These are phyloP conservation scores for Eucalyptus guilfoylei DNA, from an alignment of 345 rosid species.

Conservation along the genomic window DNA sequence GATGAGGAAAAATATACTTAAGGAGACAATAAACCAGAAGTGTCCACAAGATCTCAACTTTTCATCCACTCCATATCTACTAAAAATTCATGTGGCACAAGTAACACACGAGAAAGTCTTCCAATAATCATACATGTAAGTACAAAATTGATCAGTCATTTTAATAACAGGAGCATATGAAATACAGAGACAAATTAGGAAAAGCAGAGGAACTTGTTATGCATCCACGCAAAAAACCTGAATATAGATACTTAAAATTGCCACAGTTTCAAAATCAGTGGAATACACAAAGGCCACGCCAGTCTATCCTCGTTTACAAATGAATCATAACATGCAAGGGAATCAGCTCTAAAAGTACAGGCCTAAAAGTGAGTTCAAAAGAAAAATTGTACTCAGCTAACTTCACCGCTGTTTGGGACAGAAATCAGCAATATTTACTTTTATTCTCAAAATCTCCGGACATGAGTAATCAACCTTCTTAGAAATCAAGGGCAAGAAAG, in stretches of 20 bases:
- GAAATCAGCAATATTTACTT: neutral
- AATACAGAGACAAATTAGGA: neutral
- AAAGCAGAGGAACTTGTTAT: neutral
- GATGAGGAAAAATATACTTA: neutral
- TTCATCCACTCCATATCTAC: neutral
- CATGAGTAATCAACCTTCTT: neutral
- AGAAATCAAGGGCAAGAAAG: neutral
- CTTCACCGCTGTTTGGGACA: neutral
- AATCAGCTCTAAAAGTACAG: neutral
- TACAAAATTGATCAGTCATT: neutral
- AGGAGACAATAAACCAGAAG: neutral
- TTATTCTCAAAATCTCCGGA: neutral
- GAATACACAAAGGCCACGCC: neutral
- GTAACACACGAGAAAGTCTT: neutral
- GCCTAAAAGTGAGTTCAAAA: neutral
- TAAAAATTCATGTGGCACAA: neutral
- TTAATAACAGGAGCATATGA: neutral
- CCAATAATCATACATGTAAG: neutral
- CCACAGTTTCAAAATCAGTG: neutral
- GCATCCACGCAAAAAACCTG: neutral
- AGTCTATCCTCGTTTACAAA: neutral
- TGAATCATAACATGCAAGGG: neutral
- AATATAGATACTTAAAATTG: neutral
- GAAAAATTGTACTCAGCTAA: neutral
- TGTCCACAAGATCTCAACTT: neutral